Conservation (phyloP, 768 basidiomycete species). For the Kondoa malvinella region DNA sequence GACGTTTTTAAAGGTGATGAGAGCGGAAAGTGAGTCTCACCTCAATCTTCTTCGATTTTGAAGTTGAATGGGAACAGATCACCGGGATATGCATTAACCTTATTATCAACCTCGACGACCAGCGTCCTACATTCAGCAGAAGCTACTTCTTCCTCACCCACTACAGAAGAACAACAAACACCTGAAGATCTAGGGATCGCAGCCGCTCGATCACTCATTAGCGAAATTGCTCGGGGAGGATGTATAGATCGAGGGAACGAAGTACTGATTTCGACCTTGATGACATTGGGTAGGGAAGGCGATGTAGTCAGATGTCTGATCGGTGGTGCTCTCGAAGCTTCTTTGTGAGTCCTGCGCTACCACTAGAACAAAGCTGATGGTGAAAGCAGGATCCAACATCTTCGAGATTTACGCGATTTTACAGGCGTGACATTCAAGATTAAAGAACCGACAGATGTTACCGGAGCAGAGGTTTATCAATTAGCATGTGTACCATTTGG, state of each 20-base stretch:
- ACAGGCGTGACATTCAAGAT: conserved; percentile 93
- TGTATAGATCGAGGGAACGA: conserved; percentile 86
- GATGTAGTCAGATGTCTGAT: conserved; percentile 82
- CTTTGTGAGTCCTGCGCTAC: conserved; percentile 24
- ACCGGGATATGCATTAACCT: conserved; percentile 79
- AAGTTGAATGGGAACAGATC: conserved; percentile 42
- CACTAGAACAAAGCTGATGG: conserved; percentile 15
- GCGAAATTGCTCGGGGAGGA: conserved; percentile 64
- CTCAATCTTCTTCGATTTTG: too few relatives aligned
- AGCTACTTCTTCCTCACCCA: conserved; percentile 58
- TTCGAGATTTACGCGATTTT: conserved; percentile 60
- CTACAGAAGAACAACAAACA: conserved; percentile 35
- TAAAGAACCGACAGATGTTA: not conserved
- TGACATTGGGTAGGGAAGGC: conserved; percentile 81
- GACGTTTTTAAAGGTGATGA: conserved; percentile 97
- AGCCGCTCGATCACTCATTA: conserved; percentile 59
- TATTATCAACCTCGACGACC: conserved; percentile 83
- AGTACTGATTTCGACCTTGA: conserved; percentile 62
- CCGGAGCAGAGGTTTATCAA: not conserved
- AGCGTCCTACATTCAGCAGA: conserved; percentile 74
- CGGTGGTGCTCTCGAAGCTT: conserved; percentile 39
- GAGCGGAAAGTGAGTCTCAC: conserved; percentile 68
- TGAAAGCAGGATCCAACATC: conserved; percentile 60
- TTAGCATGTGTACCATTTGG: not conserved
- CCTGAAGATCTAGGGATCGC: conserved; percentile 83